Evolutionary conservation across 2,329 filamentous ascomycete species (phyloP).

Genomic region (Diaporthe citri): DNA sequence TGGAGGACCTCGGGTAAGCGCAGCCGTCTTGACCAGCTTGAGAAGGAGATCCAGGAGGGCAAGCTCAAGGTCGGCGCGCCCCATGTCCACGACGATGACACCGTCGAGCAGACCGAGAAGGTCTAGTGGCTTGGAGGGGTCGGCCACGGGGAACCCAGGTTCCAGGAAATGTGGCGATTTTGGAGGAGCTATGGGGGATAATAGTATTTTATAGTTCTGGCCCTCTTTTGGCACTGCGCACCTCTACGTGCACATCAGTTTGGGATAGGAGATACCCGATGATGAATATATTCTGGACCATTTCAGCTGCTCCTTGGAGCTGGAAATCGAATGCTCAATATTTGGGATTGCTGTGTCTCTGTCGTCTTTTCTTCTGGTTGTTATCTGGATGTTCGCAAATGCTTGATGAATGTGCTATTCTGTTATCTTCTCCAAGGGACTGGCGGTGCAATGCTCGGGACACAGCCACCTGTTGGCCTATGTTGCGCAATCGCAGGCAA

Average conservation of each 20-base stretch:
- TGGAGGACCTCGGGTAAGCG: constrained; percentile 63
- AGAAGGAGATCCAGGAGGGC: constrained; percentile 62
- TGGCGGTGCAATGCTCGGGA: not conserved
- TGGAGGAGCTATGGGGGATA: not conserved
- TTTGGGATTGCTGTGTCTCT: not conserved
- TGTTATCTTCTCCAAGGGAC: not conserved
- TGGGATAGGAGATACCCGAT: constrained; percentile 10
- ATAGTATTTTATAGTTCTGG: not conserved
- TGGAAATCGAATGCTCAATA: no score
- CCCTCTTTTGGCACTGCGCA: not conserved
- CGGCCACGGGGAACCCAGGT: not conserved
- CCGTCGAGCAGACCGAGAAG: constrained; percentile 9
- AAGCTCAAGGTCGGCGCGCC: constrained; percentile 53
- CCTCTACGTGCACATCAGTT: not conserved
- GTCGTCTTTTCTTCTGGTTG: no score
- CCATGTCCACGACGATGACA: not conserved
- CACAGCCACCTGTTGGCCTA: not conserved
- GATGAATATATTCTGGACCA: not conserved
- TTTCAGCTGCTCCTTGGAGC: not conserved
- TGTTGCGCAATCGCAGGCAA: not conserved
- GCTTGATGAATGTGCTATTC: not conserved
- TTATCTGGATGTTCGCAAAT: no score
- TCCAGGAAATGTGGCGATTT: not conserved
- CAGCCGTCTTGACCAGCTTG: constrained; percentile 60
- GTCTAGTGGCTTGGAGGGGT: not conserved